Base-by-base conservation (phyloP, 2,329 filamentous ascomycete genomes). In the Aspergillus japonicus region DNA sequence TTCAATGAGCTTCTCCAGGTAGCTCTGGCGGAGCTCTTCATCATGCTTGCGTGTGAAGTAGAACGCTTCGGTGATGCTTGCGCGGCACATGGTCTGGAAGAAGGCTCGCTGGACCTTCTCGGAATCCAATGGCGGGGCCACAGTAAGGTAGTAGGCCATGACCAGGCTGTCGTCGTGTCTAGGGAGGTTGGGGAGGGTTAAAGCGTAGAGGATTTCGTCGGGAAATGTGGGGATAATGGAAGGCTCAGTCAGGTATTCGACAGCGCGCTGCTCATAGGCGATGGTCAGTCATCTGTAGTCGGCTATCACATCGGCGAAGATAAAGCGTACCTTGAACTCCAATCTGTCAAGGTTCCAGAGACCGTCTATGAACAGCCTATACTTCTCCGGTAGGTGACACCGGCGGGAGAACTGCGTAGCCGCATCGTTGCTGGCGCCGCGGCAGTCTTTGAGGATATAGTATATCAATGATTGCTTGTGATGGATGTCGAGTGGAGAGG, bases 391-490 rank as follows among this genome's bases (percentile, higher is more conserved):
- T 54, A 96, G 81, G 63, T 88, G 87, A 5, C 86, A 87, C 24
- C 78, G 78, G 47, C 77, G 75, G 16, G 87, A 86, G 66, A 94
- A 92, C 39, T 83, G 80, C 5, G 82, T 75, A 3, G 82, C 80
- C 21, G 81, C 80, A 54, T 83, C 80, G 29, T 44, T 44, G 16
- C 78, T 71, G 12, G 77, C 75, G 44, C 80, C 76, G 68, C 89
- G 85, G 70, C 89, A 85, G 73, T 96, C 91, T 69, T 91, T 88
- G 3, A 96, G 83, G 44, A 96, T 80, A 73, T 96, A 96, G 80
- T 91, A 96, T 64, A 96, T 81, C 51, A 95, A 83, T 19, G 91
- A 91, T 65, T 92, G 86, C 74, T 93, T 93, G 78, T 93, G 88
- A 73, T 93, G 89, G 56, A 85, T 82, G 7, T 88, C 84, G 66